phyloP scores from a whole-genome alignment of 768 basidiomycete genomes.

The Auriculariales sp. region DNA sequence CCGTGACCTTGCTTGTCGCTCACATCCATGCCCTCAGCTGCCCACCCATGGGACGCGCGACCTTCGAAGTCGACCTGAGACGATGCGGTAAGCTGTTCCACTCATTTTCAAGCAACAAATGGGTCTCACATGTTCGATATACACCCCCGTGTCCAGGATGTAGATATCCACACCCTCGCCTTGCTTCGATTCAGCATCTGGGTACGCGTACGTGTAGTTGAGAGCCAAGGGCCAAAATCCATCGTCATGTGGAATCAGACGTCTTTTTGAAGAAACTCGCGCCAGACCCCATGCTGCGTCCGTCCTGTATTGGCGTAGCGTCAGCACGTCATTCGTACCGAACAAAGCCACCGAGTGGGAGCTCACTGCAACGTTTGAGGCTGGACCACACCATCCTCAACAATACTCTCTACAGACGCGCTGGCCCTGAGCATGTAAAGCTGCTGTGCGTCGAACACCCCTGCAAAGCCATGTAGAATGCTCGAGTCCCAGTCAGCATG shows the following conservation, averaged over 20 bases:
- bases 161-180: slow-evolving; percentile 3
- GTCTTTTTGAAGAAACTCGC: too few species aligned
- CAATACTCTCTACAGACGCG: too few species aligned
- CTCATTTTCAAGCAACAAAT: not conserved
- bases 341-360: too few species aligned
- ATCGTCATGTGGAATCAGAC: not conserved
- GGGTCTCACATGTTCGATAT: not conserved
- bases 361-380: too few species aligned
- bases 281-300: not conserved
- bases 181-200: not conserved
- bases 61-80: slow-evolving; percentile 3
- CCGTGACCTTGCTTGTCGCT: slow-evolving; percentile 5
- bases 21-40: not conserved
- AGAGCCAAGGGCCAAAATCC: not conserved
- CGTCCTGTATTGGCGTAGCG: too few species aligned
- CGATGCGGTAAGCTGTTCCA: too few species aligned
- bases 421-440: too few species aligned
- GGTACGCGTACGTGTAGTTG: slow-evolving; percentile 5
- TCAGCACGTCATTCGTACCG: too few species aligned
- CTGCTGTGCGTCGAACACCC: too few species aligned
- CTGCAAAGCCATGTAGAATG: too few species aligned
- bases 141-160: slow-evolving; percentile 4
- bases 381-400: too few species aligned
- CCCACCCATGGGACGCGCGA: not conserved
- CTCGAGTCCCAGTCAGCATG: too few species aligned